Percentiles rank a stretch among this genome's conserved stretches.
These are phyloP conservation scores for Aspergillus phoenicis DNA, from an alignment of 2,329 filamentous ascomycete species.

Conservation along the genomic window DNA sequence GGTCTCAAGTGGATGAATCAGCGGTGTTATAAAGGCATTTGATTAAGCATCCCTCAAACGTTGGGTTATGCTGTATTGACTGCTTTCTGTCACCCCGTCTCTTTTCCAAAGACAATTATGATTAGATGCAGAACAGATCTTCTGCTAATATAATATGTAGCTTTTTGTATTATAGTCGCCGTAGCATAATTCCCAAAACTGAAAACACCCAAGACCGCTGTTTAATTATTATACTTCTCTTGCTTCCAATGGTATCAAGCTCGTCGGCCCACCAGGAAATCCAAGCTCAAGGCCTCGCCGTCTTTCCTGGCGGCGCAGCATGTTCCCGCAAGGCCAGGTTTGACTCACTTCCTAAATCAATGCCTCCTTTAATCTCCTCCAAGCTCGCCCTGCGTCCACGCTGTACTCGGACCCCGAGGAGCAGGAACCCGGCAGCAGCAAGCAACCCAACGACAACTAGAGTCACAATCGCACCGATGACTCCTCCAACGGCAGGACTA, in stretches of 20 bases:
- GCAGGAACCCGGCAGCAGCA: constrained; percentile 43
- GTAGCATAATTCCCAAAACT: no score
- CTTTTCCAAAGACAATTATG: no score
- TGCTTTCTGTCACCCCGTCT: no score
- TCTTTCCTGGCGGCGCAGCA: background rate
- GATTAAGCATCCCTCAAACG: no score
- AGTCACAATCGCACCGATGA: constrained; percentile 59
- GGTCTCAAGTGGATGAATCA: no score
- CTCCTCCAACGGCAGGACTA: constrained; percentile 53
- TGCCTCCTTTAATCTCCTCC: constrained; percentile 59
- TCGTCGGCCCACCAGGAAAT: background rate
- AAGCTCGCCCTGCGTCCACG: constrained; percentile 43
- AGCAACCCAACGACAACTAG: constrained; percentile 50
- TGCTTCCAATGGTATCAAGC: background rate
- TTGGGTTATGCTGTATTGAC: no score
- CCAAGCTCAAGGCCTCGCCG: background rate
- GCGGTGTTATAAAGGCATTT: no score
- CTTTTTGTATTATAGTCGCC: no score
- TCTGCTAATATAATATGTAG: no score
- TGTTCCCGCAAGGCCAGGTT: constrained; percentile 48
- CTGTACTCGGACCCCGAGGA: constrained; percentile 52
- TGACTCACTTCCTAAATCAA: constrained; percentile 57
- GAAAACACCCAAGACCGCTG: no score
- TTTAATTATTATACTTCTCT: no score
- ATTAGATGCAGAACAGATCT: no score